Conservation (phyloP, 495 filamentous ascomycete species). For the Gamarada debralockiae region DNA sequence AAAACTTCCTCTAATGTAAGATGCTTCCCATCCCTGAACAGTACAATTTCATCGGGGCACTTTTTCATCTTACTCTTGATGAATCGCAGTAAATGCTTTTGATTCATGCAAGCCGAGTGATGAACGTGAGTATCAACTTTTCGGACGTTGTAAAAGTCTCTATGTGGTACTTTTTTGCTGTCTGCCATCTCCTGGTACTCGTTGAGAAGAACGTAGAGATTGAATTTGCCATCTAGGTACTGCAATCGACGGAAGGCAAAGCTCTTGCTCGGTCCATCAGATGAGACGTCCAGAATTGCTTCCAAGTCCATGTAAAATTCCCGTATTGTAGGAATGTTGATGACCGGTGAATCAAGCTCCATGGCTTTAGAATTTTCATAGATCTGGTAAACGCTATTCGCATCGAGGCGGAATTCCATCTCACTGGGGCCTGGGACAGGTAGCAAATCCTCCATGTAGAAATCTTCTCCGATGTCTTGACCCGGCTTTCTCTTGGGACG, state of each 20-base stretch:
- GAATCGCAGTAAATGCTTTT: slow-evolving; percentile 95
- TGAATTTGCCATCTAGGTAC: slow-evolving; percentile 95
- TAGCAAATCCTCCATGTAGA: slow-evolving; percentile 70
- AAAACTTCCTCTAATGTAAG: slow-evolving; percentile 91
- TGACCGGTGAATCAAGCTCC: slow-evolving; percentile 60
- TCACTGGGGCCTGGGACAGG: slow-evolving; percentile 68
- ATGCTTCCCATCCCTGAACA: slow-evolving; percentile 89
- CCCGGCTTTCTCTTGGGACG: slow-evolving; percentile 75
- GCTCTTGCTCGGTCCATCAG: slow-evolving; percentile 93
- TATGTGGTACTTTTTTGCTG: slow-evolving; percentile 93
- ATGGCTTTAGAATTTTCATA: slow-evolving; percentile 64
- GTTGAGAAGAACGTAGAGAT: slow-evolving; percentile 86
- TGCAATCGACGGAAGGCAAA: slow-evolving; percentile 93
- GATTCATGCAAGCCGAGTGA: slow-evolving; percentile 99
- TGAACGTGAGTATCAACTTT: slow-evolving; percentile 99
- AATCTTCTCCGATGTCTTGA: slow-evolving; percentile 87
- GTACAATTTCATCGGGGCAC: slow-evolving; percentile 85
- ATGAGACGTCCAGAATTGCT: slow-evolving; percentile 74
- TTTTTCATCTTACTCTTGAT: slow-evolving; percentile 99
- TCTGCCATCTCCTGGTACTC: slow-evolving; percentile 98
- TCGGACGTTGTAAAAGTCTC: slow-evolving; percentile 98
- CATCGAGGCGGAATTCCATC: slow-evolving; percentile 73
- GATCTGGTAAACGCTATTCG: slow-evolving; percentile 85
- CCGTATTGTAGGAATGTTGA: slow-evolving; percentile 80
- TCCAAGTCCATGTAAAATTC: slow-evolving; percentile 98